These are phyloP conservation scores for Suillus brevipes DNA, from an alignment of 768 basidiomycete genomes.

Conservation along the genomic window DNA sequence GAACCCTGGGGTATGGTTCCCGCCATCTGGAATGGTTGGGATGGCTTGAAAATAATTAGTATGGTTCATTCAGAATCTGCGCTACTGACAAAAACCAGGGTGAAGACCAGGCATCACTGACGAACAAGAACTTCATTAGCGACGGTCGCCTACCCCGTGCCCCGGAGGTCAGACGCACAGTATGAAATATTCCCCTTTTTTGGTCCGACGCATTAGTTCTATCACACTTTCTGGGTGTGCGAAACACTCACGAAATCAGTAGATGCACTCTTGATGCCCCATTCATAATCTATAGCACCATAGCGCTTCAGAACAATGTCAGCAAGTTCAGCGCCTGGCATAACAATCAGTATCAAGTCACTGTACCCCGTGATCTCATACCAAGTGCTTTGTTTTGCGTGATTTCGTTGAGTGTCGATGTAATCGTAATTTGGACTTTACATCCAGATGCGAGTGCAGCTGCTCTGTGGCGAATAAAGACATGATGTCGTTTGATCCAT, in stretches of 20 bases:
- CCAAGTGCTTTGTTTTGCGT: conserved; percentile 65
- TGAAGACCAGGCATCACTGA: conserved; percentile 55
- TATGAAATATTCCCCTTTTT: conserved; percentile 55
- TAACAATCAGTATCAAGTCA: background rate
- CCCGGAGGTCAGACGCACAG: conserved; percentile 36
- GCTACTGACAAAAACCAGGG: conserved; percentile 47
- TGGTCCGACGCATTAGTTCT: background rate
- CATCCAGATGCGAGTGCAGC: conserved; percentile 65
- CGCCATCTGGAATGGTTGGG: conserved; percentile 64
- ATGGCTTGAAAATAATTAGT: conserved; percentile 47
- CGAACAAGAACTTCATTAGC: conserved; percentile 12
- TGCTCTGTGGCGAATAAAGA: conserved; percentile 39
- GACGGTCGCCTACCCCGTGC: too few relatives aligned
- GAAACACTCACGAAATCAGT: conserved; percentile 69
- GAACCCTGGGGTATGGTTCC: conserved; percentile 70
- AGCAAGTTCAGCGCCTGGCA: conserved; percentile 60
- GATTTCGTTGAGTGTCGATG: conserved; percentile 46
- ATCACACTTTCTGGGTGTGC: background rate
- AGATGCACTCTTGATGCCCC: conserved; percentile 65
- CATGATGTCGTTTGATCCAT: background rate
- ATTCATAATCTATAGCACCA: conserved; percentile 56
- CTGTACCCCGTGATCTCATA: conserved; percentile 18
- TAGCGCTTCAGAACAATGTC: conserved; percentile 54
- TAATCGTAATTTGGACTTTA: conserved; percentile 40
- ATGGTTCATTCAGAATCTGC: conserved; percentile 2